phyloP scores from a whole-genome alignment of 805 yeast genomes.

The Yamadazyma insecticola region DNA sequence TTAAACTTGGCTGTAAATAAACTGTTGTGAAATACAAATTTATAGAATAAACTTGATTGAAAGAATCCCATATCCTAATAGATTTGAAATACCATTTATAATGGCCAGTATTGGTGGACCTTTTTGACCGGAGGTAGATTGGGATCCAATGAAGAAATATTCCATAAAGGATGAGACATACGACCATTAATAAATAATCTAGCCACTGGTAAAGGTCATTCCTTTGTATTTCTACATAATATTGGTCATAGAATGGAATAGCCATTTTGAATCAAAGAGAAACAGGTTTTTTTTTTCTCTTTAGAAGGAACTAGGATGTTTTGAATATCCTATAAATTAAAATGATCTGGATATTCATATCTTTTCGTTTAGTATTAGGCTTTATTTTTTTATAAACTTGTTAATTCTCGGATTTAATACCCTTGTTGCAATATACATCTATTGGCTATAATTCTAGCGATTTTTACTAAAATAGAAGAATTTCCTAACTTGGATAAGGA shows the following conservation, averaged over 20 bases:
- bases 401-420: no score
- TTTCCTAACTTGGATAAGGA: no score
- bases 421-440: no score
- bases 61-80: slow-evolving; percentile 21
- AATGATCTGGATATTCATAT: no score
- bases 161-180: slow-evolving; percentile 32
- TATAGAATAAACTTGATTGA: slow-evolving; percentile 22
- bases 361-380: no score
- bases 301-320: no score
- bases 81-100: slow-evolving; percentile 20
- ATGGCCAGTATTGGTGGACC: slow-evolving; percentile 13
- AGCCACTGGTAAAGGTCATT: slow-evolving; percentile 35
- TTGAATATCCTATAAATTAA: no score
- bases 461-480: no score
- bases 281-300: no score
- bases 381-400: no score
- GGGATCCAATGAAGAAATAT: slow-evolving; percentile 42
- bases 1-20: slow-evolving; percentile 40
- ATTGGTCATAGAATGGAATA: slow-evolving; percentile 36
- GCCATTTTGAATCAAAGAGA: no score
- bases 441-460: no score
- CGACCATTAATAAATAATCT: slow-evolving; percentile 21
- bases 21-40: slow-evolving; percentile 13
- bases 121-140: slow-evolving; percentile 19
- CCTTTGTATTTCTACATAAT: slow-evolving; percentile 32